phyloP scores from a whole-genome alignment of 495 filamentous ascomycete species.

The Penicillium pulvis region DNA sequence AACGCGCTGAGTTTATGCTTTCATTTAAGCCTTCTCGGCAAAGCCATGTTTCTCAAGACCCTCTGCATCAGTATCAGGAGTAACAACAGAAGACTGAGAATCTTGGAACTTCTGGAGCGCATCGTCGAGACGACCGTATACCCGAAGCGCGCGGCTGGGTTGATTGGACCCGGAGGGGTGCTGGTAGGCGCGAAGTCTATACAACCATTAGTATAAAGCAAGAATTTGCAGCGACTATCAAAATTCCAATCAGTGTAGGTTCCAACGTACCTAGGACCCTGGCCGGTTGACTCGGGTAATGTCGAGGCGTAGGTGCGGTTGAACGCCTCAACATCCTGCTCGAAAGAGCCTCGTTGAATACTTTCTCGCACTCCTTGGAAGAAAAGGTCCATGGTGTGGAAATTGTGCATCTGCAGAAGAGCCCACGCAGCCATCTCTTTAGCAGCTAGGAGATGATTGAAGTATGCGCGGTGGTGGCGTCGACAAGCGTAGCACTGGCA shows the following conservation, averaged over 20 bases:
- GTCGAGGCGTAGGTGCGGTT: conserved; percentile 60
- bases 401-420: conserved; percentile 88
- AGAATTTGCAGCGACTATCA: not conserved
- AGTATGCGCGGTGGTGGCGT: conserved; percentile 80
- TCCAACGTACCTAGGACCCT: conserved; percentile 68
- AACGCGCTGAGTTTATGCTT: not conserved
- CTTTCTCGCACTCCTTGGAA: conserved; percentile 67
- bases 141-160: conserved; percentile 65
- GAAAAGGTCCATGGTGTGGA: conserved; percentile 69
- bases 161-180: conserved; percentile 68
- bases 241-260: not conserved
- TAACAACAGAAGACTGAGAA: conserved; percentile 49
- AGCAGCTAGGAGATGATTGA: conserved; percentile 82
- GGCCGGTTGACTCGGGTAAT: conserved; percentile 71
- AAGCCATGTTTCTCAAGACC: conserved; percentile 63
- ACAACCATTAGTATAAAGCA: conserved; percentile 7
- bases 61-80: conserved; percentile 51
- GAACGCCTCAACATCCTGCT: conserved; percentile 60
- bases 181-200: conserved; percentile 79
- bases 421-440: conserved; percentile 98
- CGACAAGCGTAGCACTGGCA: conserved; percentile 87
- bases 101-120: conserved; percentile 52
- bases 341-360: conserved; percentile 64
- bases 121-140: conserved; percentile 61
- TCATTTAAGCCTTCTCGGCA: conserved; percentile 48